Conservation (phyloP, 2,329 filamentous ascomycete species). For the Pyrenophora seminiperda region DNA sequence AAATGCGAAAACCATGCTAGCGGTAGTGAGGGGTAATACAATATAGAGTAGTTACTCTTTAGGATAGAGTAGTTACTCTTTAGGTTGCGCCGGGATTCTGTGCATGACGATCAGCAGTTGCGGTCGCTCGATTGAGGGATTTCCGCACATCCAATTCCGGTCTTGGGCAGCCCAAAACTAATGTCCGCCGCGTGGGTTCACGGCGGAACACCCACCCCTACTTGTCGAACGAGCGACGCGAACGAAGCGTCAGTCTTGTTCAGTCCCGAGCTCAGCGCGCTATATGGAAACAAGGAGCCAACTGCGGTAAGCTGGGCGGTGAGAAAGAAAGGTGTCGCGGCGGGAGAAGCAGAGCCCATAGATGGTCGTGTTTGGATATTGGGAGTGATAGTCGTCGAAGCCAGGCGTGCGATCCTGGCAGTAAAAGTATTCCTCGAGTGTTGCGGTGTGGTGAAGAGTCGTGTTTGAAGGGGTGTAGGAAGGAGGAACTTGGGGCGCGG, state of each 20-base stretch:
- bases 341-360: constrained; percentile 53
- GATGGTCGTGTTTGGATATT: constrained; percentile 42
- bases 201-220: constrained; percentile 58
- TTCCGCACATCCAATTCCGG: constrained; percentile 35
- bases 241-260: constrained; percentile 54
- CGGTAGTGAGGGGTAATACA: constrained; percentile 14
- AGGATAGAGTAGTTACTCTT: constrained; percentile 14
- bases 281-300: constrained; percentile 43
- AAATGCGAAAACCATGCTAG: constrained; percentile 44
- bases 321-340: constrained; percentile 38
- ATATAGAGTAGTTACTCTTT: constrained; percentile 14
- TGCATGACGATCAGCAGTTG: constrained; percentile 32
- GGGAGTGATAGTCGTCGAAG: constrained; percentile 25
- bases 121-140: constrained; percentile 12
- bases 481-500: constrained; percentile 22
- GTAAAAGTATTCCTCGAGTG: constrained; percentile 17
- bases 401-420: constrained; percentile 42
- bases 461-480: constrained; percentile 24
- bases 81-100: constrained; percentile 25
- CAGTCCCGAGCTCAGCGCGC: constrained; percentile 44
- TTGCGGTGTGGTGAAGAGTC: constrained; percentile 16
- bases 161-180: constrained; percentile 43
- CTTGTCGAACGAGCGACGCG: constrained; percentile 53
- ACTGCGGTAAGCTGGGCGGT: constrained; percentile 42
- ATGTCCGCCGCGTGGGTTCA: constrained; percentile 57